Base-by-base conservation (phyloP, 2,329 filamentous ascomycete species). In the Paecilomyces sp. region DNA sequence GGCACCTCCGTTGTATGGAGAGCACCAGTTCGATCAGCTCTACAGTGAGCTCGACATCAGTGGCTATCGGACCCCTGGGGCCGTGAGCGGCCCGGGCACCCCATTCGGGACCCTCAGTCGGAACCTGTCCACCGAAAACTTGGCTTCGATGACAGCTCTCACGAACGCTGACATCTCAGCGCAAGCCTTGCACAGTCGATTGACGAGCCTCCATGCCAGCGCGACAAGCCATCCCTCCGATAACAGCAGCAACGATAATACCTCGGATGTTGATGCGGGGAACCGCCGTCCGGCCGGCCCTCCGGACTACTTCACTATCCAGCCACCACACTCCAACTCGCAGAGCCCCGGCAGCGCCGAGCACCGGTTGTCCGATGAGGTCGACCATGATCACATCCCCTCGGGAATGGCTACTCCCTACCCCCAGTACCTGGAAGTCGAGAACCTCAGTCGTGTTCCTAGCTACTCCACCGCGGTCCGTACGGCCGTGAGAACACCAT, bases 1-100 rank as follows among this genome's bases (percentile, higher is more conserved):
- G 60, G 92, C 93, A 11, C 94, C 94, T n/a, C 94, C 94, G 0
- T 86, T 92, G 47, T 99, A 99, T 68, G 92, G 91, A 61, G 86
- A 93, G 68, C 94, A 97, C 73, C 83, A 90, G 53, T 85, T 97
- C 28, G 94, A 99, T 72, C 88, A 91, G 71, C 81, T 97, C 1
- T 99, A 96, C 76, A 91, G 91, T 65, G 91, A 93, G 62, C 83
- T 97, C 60, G 91, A 96, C 67, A 82, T 85, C 8, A 86, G 83
- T 57, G 91, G 90, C n/a, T 89, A 92, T 71, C 88, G 92, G 75
- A 92, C 90, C 0, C 89, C 91, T 0, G 86, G 82, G 1, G 79
- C 85, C 36, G 72, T 72, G 57, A 77, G 90, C 58, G 87, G 88
- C n/a, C 83, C 91, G 60, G 91, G 85, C 71, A 97, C 91, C 36